Percentiles rank a stretch among this genome's conserved stretches.
Evolutionary conservation across 805 yeast genomes (phyloP).

Genomic region (Metschnikowia continentalis): DNA sequence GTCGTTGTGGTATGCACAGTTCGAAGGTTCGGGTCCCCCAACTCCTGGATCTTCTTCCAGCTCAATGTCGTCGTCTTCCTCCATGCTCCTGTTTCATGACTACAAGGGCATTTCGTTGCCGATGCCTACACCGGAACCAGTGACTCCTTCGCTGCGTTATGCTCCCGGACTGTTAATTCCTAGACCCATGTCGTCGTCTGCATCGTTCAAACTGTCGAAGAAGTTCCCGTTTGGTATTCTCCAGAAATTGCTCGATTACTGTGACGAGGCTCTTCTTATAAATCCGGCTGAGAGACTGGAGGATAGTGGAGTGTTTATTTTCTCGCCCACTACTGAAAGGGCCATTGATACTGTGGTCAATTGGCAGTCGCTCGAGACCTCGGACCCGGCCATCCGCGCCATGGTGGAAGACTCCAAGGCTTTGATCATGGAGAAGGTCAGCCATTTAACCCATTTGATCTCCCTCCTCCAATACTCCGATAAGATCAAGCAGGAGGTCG

Average conservation of each 20-base stretch:
- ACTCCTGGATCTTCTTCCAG: slow-evolving; percentile 14
- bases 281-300: slow-evolving; percentile 61
- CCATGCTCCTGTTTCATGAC: slow-evolving; percentile 29
- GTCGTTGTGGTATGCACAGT: slow-evolving; percentile 24
- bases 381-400: slow-evolving; percentile 60
- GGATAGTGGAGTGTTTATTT: slow-evolving; percentile 29
- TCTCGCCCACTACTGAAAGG: slow-evolving; percentile 58
- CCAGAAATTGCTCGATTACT: slow-evolving; percentile 54
- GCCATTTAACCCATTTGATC: slow-evolving; percentile 63
- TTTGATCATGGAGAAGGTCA: slow-evolving; percentile 61
- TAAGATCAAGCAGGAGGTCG: slow-evolving; percentile 75
- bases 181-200: slow-evolving; percentile 5
- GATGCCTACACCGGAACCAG: neutral
- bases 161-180: slow-evolving; percentile 11
- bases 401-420: slow-evolving; percentile 65
- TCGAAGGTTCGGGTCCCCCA: slow-evolving; percentile 15
- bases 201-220: slow-evolving; percentile 41
- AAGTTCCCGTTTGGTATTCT: slow-evolving; percentile 63
- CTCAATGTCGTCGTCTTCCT: slow-evolving; percentile 20
- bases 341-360: slow-evolving; percentile 47
- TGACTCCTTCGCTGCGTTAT: slow-evolving; percentile 3
- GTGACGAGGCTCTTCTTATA: slow-evolving; percentile 70
- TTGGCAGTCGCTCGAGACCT: slow-evolving; percentile 46
- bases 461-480: slow-evolving; percentile 73
- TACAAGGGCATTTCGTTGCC: slow-evolving; percentile 60